These are phyloP conservation scores for Phlyctochytrium arcticum DNA, from an alignment of 192 early-diverging fungal species.

Conservation along the genomic window DNA sequence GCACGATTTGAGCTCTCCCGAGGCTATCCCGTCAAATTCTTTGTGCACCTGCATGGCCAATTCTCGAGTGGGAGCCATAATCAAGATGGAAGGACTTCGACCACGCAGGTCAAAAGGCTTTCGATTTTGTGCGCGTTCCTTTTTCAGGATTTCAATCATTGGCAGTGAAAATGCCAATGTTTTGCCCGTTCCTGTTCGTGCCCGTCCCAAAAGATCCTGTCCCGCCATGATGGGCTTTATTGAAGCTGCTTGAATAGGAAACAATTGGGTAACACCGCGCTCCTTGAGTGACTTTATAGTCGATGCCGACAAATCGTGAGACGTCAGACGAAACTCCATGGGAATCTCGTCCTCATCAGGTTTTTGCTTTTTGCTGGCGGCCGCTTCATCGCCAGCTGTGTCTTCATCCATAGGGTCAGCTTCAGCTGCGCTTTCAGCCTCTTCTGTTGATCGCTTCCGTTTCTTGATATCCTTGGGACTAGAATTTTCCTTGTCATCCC, in stretches of 20 bases:
- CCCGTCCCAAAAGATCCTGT: conserved; percentile 89
- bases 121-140: conserved; percentile 36
- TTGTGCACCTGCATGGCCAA: conserved; percentile 55
- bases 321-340: conserved; percentile 26
- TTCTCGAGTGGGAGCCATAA: conserved; percentile 94
- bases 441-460: conserved; percentile 1
- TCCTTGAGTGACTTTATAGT: conserved; percentile 66
- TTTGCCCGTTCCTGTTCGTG: conserved; percentile 98
- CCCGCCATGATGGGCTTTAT: conserved; percentile 67
- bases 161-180: conserved; percentile 92
- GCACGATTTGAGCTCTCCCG: conserved; percentile 52
- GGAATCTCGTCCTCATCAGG: conserved; percentile 26
- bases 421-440: conserved; percentile 26
- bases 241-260: conserved; percentile 93
- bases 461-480: conserved; percentile 13
- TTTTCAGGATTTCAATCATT: conserved; percentile 79
- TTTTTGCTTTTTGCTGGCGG: conserved; percentile 26
- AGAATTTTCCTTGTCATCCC: conserved; percentile 3
- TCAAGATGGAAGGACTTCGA: conserved; percentile 68
- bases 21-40: conserved; percentile 57
- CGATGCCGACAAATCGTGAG: conserved; percentile 37
- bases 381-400: no score
- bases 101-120: conserved; percentile 54
- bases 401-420: no score
- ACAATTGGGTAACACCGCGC: conserved; percentile 76